Conservation (phyloP, 1,284 basidiomycete genomes). For the Abortiporus biennis region DNA sequence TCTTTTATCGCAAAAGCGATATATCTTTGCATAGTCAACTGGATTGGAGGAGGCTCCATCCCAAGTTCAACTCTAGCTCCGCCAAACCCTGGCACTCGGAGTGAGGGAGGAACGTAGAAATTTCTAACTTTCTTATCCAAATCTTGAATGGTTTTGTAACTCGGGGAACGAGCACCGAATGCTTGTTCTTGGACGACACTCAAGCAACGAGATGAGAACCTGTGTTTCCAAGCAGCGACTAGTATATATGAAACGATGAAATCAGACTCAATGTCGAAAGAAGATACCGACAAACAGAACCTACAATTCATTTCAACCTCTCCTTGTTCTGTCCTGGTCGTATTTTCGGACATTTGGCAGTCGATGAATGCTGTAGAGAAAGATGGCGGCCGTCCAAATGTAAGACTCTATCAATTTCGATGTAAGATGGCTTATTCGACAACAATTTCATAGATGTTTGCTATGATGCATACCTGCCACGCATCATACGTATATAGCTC, state of each 20-base stretch:
- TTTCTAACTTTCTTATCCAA: constrained; percentile 59
- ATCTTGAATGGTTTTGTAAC: constrained; percentile 54
- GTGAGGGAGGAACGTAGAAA: constrained; percentile 54
- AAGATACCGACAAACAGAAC: constrained; percentile 19
- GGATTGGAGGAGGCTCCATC: constrained; percentile 39
- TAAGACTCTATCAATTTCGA: constrained; percentile 45
- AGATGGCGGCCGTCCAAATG: constrained; percentile 65
- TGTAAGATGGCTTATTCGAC: constrained; percentile 7
- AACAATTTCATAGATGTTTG: constrained; percentile 4
- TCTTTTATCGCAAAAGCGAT: constrained; percentile 58
- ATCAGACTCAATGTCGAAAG: constrained; percentile 2
- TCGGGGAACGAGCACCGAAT: constrained; percentile 54
- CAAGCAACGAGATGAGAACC: constrained; percentile 53
- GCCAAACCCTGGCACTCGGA: constrained; percentile 60
- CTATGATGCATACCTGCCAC: constrained; percentile 50
- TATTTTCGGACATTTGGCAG: constrained; percentile 47
- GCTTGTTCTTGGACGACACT: constrained; percentile 59
- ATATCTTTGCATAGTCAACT: constrained; percentile 60
- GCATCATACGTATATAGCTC: constrained; percentile 64
- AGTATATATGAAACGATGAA: constrained; percentile 8
- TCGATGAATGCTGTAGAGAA: constrained; percentile 57
- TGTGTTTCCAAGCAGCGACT: constrained; percentile 64
- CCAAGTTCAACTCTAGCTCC: constrained; percentile 38
- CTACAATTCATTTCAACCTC: constrained; percentile 62
- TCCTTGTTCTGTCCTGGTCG: constrained; percentile 39